These are phyloP conservation scores for Calocybe gambosa DNA, from an alignment of 1,284 basidiomycete genomes.

Conservation along the genomic window DNA sequence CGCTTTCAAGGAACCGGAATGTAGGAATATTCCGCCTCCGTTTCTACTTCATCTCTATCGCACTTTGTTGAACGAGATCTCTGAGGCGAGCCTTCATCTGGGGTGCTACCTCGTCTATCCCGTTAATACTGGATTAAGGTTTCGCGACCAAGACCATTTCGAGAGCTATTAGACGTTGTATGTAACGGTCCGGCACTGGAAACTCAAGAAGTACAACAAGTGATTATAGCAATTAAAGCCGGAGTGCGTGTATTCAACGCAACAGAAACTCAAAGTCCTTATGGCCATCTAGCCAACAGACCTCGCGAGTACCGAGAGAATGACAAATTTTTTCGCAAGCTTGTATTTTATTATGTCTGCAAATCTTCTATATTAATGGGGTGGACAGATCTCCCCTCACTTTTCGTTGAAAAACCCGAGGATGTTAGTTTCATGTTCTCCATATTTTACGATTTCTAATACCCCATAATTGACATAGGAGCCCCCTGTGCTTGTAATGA, in stretches of 20 bases:
- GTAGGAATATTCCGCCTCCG: slow-evolving; percentile 42
- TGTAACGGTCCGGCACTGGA: slow-evolving; percentile 26
- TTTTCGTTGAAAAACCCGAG: slow-evolving; percentile 46
- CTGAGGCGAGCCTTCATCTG: slow-evolving; percentile 32
- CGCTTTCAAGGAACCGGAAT: slow-evolving; percentile 50
- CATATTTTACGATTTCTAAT: background rate
- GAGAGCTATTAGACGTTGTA: slow-evolving; percentile 29
- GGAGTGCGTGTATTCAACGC: slow-evolving; percentile 28
- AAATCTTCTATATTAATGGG: slow-evolving; percentile 1
- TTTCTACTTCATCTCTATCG: slow-evolving; percentile 62
- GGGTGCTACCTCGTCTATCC: background rate
- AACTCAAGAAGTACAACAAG: slow-evolving; percentile 21
- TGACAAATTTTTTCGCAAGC: slow-evolving; percentile 63
- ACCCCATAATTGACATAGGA: slow-evolving; percentile 24
- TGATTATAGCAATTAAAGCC: slow-evolving; percentile 32
- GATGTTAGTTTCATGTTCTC: slow-evolving; percentile 29
- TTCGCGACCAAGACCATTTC: slow-evolving; percentile 29
- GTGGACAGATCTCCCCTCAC: slow-evolving; percentile 37
- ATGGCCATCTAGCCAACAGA: slow-evolving; percentile 33
- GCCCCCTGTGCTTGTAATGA: slow-evolving; percentile 32
- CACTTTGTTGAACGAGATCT: slow-evolving; percentile 55
- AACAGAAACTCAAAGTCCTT: background rate
- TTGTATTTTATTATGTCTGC: slow-evolving; percentile 17
- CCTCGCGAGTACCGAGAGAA: slow-evolving; percentile 47
- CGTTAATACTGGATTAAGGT: slow-evolving; percentile 22